Evolutionary conservation across 2,329 filamentous ascomycete species (phyloP), one percentile per base, ranked within the genome.

Genomic region (Xylaria sp.): DNA sequence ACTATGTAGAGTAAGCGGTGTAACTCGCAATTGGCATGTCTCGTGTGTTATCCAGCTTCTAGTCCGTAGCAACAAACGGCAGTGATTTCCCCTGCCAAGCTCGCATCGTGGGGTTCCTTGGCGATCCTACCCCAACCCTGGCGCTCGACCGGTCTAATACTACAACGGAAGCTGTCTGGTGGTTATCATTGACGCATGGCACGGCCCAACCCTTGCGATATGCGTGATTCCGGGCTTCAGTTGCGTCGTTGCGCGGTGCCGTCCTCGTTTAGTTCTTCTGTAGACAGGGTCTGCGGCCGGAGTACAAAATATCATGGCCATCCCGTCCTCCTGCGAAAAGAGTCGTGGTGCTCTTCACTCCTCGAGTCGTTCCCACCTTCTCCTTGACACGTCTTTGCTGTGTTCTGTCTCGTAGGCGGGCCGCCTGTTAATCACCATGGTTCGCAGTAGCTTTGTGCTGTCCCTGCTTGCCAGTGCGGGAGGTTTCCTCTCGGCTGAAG

Each of bases 391-490:
- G 59, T 49, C 31, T 66, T 55, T 67, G 47, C 64, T 38, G 59
- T 67, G 61, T 63, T 47, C 55, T 58, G 38, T 47, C 39, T 49
- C 38, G 47, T 54, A 62, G 49, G 42, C 58, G 49, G 53, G 50
- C 54, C 59, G 56, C 38, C 53, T 59, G 51, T 54, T 62, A 45
- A 42, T 38, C 57, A 73, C n/a, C 36, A 77, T 77, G 75, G 73
- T 77, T 71, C 72, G 75, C 68, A 60, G 59, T 56, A 69, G 56
- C 56, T 50, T 73, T 44, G 61, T 74, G 64, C 61, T 76, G 64
- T 63, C 73, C 65, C 71, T 77, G 61, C 71, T 76, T 38, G 72
- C 71, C 60, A 71, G 73, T 65, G 71, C 69, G 51, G 71, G 67
- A 55, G 68, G 66, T 63, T 50, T 73, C 42, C 69, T 73, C 61